Evolutionary conservation across 306 rosid species (phyloP), one percentile per base, ranked within the genome.

Genomic region (Cucurbita argyrosperma): DNA sequence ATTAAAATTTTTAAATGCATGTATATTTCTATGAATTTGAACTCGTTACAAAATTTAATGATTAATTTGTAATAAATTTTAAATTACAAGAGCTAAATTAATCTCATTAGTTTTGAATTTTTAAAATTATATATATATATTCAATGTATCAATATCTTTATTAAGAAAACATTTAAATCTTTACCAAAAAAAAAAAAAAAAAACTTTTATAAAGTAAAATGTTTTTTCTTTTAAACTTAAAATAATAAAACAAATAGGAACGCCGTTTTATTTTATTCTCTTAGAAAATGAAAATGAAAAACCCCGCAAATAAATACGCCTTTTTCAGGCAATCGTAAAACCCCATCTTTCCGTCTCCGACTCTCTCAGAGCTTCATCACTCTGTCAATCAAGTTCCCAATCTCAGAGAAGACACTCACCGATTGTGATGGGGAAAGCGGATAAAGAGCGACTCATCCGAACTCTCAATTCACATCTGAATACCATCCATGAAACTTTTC

Each of bases 401-500:
- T 38, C 62, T 43, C 72, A 19, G 40, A 19, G 47, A 4, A 14
- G 23, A 8, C 68, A 10, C 4, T 30, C 39, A 37, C 21, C 65
- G n/a, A 13, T 45, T 23, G 77, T 72, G 13, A 86, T 84, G 78
- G 88, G 77, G 39, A 83, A 68, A 62, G 70, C 62, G 0, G 93
- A 84, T 82, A 90, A 78, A 68, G 92, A 85, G 67, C 82, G 76
- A 3, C 87, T 92, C 1, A 56, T 74, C 80, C 78, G 51, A 40
- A 18, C 82, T 50, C 81, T 90, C 38, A 83, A 8, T 76, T 80
- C 86, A 16, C 89, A 90, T 80, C 90, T 88, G 45, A 78, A 80
- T 56, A 85, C 85, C 73, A 81, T 92, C 83, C 92, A 88, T 53
- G 96, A 92, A 23, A 90, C 90, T 72, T 84, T 88, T 3, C 94